phyloP scores from a whole-genome alignment of 768 basidiomycete genomes.

The Cubamyces lactineus region DNA sequence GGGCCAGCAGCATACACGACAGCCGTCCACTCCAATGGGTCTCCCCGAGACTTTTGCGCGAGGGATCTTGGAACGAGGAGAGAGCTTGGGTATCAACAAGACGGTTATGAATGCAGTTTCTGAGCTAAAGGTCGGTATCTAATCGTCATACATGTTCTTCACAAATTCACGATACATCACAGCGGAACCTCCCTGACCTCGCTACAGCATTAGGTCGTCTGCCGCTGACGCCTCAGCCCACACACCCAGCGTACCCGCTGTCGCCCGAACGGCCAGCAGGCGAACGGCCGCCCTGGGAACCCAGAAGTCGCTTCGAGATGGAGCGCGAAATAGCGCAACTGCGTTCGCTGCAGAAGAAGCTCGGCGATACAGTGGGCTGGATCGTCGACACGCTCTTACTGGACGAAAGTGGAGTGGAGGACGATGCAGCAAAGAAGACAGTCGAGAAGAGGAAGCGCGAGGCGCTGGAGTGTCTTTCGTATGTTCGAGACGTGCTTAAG shows the following conservation, averaged over 20 bases:
- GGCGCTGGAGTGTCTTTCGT: constrained; percentile 75
- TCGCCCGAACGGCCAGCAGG: constrained; percentile 57
- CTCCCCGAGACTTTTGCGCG: constrained; percentile 74
- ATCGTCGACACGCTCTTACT: constrained; percentile 71
- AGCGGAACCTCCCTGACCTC: constrained; percentile 90
- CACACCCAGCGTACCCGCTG: constrained; percentile 61
- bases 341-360: constrained; percentile 57
- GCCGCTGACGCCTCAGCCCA: constrained; percentile 44
- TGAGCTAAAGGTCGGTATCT: constrained; percentile 66
- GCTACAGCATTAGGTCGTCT: constrained; percentile 66
- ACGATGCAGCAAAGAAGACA: constrained; percentile 43
- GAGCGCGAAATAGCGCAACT: constrained; percentile 63
- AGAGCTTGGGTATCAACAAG: constrained; percentile 83
- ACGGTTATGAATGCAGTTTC: constrained; percentile 80
- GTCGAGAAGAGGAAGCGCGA: constrained; percentile 54
- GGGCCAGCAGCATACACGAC: constrained; percentile 24
- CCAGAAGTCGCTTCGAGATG: constrained; percentile 67
- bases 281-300: constrained; percentile 73
- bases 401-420: constrained; percentile 49
- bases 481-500: constrained; percentile 75
- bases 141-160: neutral
- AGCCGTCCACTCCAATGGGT: constrained; percentile 46
- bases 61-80: constrained; percentile 73
- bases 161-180: constrained; percentile 16
- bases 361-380: constrained; percentile 75